Conservation (phyloP, 1,284 basidiomycete genomes). For the Cutaneotrichosporon arboriforme region DNA sequence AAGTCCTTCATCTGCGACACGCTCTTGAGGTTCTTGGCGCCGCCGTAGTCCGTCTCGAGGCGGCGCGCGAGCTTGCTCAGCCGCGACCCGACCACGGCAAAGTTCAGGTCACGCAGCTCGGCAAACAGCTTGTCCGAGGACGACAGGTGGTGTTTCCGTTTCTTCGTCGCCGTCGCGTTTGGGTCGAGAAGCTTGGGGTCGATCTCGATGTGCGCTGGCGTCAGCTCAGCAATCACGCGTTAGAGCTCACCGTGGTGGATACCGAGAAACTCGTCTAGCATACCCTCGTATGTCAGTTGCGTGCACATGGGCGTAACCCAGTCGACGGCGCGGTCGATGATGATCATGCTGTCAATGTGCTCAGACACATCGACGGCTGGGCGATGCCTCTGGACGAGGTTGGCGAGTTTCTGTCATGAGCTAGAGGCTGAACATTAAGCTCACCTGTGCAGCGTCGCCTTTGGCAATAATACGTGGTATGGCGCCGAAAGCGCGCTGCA, state of each 20-base stretch:
- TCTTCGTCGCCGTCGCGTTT: constrained; percentile 55
- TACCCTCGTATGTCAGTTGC: constrained; percentile 93
- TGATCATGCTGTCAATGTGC: constrained; percentile 76
- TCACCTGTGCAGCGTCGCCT: constrained; percentile 66
- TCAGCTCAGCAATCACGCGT: background rate
- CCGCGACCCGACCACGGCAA: constrained; percentile 80
- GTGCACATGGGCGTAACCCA: constrained; percentile 94
- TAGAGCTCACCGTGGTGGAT: constrained; percentile 59
- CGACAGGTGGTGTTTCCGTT: constrained; percentile 79
- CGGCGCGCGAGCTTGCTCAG: constrained; percentile 76
- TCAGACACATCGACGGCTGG: constrained; percentile 44
- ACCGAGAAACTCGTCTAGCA: constrained; percentile 89
- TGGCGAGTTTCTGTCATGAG: constrained; percentile 62
- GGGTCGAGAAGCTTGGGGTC: constrained; percentile 70
- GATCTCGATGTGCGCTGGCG: constrained; percentile 78
- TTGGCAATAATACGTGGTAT: constrained; percentile 93
- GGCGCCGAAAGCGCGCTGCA: constrained; percentile 80
- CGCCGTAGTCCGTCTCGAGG: constrained; percentile 77
- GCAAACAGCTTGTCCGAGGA: constrained; percentile 72
- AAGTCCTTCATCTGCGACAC: constrained; percentile 90
- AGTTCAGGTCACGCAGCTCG: constrained; percentile 86
- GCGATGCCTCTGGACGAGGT: constrained; percentile 62
- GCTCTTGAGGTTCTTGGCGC: constrained; percentile 58
- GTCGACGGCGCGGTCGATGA: constrained; percentile 88
- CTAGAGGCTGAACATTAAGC: background rate